Evolutionary conservation across 1,139 yeast genomes (phyloP), one percentile per base, ranked within the genome.

Genomic region (Saccharomycopsis phalli): DNA sequence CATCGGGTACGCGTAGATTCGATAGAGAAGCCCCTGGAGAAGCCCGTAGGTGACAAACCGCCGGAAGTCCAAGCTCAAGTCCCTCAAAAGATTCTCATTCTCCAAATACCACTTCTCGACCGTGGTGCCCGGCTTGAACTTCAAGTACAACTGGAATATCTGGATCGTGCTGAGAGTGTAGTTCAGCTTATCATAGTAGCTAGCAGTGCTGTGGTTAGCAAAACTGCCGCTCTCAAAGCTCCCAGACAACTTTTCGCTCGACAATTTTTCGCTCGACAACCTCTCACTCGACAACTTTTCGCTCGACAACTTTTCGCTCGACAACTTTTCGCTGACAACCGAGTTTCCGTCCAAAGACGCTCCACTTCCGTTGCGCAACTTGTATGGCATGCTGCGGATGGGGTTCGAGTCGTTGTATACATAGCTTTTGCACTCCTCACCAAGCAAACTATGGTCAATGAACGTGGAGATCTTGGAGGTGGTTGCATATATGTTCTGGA

Each of bases 21-120:
- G 62, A 56, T 87, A 87, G 14, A 93, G 79, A 5, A 93, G 57
- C 1, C 94, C 87, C 48, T 86, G 72, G 29, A 86, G 65, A 2
- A 86, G 70, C 0, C 98, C 99, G 65, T 88, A 93, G 22, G 87
- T 77, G 13, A 91, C 66, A 53, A 93, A 84, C 38, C 95, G 63
- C 46, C 97, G 66, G 2, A 91, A 66, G 57, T 93, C 98, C 31
- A 93, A 74, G 50, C 75, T 72, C 30, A 86, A 72, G 47, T 74
- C 71, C 22, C 63, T 61, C 23, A 93, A 61, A 6, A 65, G 60
- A 36, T 72, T 70, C 31, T 67, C 68, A 54, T 93, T 81, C 47
- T 75, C 70, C 29, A 59, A 68, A 55, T 76, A 83, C 97, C 98
- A 93, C 31, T 81, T 87, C 49, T 76, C 74, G 4, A 93, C 67